phyloP scores from a whole-genome alignment of 2,329 filamentous ascomycete species.

The Pseudopyrenochaeta lycopersici region DNA sequence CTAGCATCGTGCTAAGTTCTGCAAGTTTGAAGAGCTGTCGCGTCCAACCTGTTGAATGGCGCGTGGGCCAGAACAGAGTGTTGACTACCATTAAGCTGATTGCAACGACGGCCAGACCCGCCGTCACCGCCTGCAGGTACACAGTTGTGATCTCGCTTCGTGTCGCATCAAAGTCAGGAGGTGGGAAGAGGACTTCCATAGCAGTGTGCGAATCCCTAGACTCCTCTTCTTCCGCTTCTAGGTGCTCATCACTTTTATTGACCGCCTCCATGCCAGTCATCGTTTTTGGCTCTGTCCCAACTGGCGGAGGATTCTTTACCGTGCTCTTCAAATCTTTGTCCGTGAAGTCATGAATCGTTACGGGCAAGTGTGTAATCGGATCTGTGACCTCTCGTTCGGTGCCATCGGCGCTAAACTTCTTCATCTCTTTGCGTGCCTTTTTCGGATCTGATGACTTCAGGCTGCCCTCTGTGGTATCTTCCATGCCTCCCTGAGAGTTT shows the following conservation, averaged over 20 bases:
- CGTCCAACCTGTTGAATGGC: constrained; percentile 39
- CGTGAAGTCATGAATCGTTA: constrained; percentile 74
- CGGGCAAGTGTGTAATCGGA: constrained; percentile 74
- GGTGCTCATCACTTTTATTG: constrained; percentile 55
- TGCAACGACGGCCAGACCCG: constrained; percentile 47
- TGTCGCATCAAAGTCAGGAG: constrained; percentile 59
- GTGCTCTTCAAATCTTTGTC: constrained; percentile 65
- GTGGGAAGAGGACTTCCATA: constrained; percentile 63
- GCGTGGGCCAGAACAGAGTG: constrained; percentile 44
- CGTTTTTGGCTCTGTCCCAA: constrained; percentile 51
- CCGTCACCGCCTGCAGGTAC: constrained; percentile 56
- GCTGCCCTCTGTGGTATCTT: constrained; percentile 57
- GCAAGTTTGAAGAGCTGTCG: constrained; percentile 37
- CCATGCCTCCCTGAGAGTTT: constrained; percentile 28
- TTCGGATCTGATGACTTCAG: constrained; percentile 52
- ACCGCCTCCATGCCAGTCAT: constrained; percentile 57
- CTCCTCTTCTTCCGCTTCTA: constrained; percentile 55
- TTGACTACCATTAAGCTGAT: constrained; percentile 48
- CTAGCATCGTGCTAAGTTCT: constrained; percentile 39
- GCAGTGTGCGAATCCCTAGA: constrained; percentile 54
- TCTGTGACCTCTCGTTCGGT: constrained; percentile 72
- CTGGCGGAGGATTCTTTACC: constrained; percentile 56
- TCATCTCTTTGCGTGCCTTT: constrained; percentile 59
- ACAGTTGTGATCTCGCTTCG: constrained; percentile 56
- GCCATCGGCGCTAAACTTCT: constrained; percentile 57